Evolutionary conservation across 768 basidiomycete species (phyloP).

Genomic region (Cyathus striatus): DNA sequence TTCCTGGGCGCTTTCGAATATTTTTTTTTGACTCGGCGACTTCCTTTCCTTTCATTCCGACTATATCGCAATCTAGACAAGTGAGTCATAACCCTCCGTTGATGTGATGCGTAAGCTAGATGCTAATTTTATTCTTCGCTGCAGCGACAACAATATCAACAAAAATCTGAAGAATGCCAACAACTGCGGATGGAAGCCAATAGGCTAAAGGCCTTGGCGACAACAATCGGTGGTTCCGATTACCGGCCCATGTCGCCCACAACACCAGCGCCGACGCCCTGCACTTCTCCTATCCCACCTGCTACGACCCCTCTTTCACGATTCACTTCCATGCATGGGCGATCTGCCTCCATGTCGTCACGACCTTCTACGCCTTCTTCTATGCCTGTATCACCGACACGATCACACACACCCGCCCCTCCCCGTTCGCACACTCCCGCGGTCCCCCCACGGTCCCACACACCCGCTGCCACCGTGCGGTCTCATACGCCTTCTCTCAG

Average conservation of each 20-base stretch:
- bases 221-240: slow-evolving; percentile 30
- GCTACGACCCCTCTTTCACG: slow-evolving; percentile 40
- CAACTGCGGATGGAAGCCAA: slow-evolving; percentile 61
- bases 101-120: neutral
- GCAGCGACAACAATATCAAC: slow-evolving; percentile 55
- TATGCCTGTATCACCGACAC: slow-evolving; percentile 15
- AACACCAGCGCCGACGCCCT: slow-evolving; percentile 25
- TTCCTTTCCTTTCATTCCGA: too few relatives aligned
- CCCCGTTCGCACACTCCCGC: slow-evolving; percentile 19
- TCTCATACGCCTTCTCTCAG: slow-evolving; percentile 24
- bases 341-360: slow-evolving; percentile 53
- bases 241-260: slow-evolving; percentile 28
- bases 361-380: slow-evolving; percentile 41
- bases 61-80: slow-evolving; percentile 37
- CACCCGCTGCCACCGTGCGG: slow-evolving; percentile 21
- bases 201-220: slow-evolving; percentile 45
- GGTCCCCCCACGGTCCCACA: slow-evolving; percentile 26
- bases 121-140: slow-evolving; percentile 10
- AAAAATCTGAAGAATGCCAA: slow-evolving; percentile 71
- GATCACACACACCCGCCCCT: slow-evolving; percentile 40
- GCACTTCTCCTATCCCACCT: slow-evolving; percentile 30
- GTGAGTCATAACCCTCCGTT: slow-evolving; percentile 33
- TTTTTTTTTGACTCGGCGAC: slow-evolving; percentile 8
- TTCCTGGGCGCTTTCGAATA: slow-evolving; percentile 8
- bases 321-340: slow-evolving; percentile 46